Conservation (phyloP, 768 basidiomycete genomes). For the Auricularia sp. region DNA sequence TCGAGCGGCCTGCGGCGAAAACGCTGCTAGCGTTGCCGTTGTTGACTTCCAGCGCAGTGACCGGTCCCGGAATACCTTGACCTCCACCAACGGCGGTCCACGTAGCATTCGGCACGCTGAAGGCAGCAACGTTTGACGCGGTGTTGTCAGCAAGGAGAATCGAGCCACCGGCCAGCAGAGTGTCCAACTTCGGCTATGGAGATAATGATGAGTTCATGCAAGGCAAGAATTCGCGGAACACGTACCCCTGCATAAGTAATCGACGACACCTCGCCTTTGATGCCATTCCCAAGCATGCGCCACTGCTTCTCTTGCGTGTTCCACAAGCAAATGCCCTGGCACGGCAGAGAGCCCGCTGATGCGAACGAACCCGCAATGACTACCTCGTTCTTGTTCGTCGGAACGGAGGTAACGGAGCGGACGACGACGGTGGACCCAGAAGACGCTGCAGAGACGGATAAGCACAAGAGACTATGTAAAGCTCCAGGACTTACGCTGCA, state of each 20-base stretch:
- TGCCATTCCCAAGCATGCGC: slow-evolving; percentile 68
- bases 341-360: slow-evolving; percentile 63
- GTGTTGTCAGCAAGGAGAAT: slow-evolving; percentile 57
- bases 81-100: slow-evolving; percentile 64
- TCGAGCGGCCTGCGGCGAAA: slow-evolving; percentile 76
- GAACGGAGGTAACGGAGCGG: slow-evolving; percentile 57
- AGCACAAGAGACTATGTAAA: not conserved
- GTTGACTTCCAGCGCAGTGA: slow-evolving; percentile 82
- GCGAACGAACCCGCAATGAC: slow-evolving; percentile 85
- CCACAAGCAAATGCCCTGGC: slow-evolving; percentile 71
- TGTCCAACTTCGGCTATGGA: slow-evolving; percentile 49
- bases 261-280: slow-evolving; percentile 71
- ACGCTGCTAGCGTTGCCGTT: slow-evolving; percentile 70
- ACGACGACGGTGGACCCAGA: slow-evolving; percentile 52
- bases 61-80: slow-evolving; percentile 70
- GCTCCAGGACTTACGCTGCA: slow-evolving; percentile 34
- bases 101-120: slow-evolving; percentile 55
- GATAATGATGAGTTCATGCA: slow-evolving; percentile 8
- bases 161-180: slow-evolving; percentile 71
- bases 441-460: slow-evolving; percentile 9
- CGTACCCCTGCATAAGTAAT: slow-evolving; percentile 77
- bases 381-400: slow-evolving; percentile 49
- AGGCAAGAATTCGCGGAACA: slow-evolving; percentile 8
- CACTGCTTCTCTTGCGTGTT: slow-evolving; percentile 64
- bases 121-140: slow-evolving; percentile 64